Evolutionary conservation across 2,329 filamentous ascomycete species (phyloP).

Genomic region (Trichoderma citrinoviride): DNA sequence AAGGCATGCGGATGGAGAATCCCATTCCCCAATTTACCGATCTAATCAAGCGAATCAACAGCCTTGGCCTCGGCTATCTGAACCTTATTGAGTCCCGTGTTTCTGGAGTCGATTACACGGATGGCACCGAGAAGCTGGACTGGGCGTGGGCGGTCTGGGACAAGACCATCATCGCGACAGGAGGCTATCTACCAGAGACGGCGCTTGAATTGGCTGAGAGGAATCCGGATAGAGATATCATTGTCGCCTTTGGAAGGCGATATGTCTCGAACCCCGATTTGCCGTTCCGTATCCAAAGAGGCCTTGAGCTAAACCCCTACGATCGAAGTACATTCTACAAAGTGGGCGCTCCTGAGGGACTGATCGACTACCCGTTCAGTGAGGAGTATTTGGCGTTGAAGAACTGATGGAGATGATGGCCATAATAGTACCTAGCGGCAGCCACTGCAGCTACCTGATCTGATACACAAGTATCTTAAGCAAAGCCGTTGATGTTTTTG

Average conservation of each 20-base stretch:
- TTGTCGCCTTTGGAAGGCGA: constrained; percentile 31
- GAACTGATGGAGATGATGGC: not conserved
- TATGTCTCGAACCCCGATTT: constrained; percentile 29
- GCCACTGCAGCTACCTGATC: not conserved
- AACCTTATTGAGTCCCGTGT: constrained; percentile 61
- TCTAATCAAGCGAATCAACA: constrained; percentile 39
- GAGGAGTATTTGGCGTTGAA: not conserved
- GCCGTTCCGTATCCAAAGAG: constrained; percentile 25
- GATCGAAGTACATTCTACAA: constrained; percentile 32
- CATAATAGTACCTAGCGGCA: not conserved
- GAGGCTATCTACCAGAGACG: constrained; percentile 30
- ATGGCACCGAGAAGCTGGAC: constrained; percentile 34
- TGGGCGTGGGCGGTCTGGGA: constrained; percentile 38
- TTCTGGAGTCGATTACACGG: constrained; percentile 41
- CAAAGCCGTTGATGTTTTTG: not conserved
- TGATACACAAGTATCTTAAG: not conserved
- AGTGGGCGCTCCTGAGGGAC: constrained; percentile 23
- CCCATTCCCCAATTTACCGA: constrained; percentile 63
- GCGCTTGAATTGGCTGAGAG: constrained; percentile 29
- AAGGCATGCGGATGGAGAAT: constrained; percentile 62
- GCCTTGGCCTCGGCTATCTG: constrained; percentile 56
- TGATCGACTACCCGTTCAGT: constrained; percentile 22
- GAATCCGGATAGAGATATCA: constrained; percentile 31
- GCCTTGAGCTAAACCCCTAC: constrained; percentile 28
- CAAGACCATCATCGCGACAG: constrained; percentile 33